Percentiles rank a stretch among this genome's conserved stretches.
phyloP scores from a whole-genome alignment of 2,329 filamentous ascomycete genomes.

The Escovopsis sp. region DNA sequence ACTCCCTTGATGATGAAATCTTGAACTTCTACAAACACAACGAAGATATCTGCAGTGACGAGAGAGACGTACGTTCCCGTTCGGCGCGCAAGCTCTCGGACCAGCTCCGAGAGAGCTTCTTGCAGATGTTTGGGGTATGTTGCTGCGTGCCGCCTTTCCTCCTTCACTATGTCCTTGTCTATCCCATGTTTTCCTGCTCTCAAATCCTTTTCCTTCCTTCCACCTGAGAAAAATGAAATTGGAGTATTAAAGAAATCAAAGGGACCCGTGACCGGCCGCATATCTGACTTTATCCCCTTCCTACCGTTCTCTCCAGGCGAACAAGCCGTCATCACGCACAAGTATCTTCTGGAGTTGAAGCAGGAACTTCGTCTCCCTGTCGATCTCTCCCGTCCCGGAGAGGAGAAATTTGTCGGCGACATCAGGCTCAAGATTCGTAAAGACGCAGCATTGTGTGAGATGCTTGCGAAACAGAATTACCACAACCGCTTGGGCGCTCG shows the following conservation, averaged over 20 bases:
- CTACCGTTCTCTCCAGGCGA: constrained; percentile 3
- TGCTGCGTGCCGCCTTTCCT: neutral
- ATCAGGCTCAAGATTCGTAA: constrained; percentile 1
- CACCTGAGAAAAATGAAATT: neutral
- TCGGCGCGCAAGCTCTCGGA: neutral
- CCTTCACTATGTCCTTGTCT: neutral
- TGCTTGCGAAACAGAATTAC: constrained; percentile 1
- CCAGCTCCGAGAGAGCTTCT: neutral
- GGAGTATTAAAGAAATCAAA: neutral
- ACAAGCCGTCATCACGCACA: constrained; percentile 5
- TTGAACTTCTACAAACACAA: constrained; percentile 20
- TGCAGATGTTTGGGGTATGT: constrained; percentile 2
- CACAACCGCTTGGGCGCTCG: constrained; percentile 2
- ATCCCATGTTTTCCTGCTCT: neutral
- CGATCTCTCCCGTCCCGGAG: neutral
- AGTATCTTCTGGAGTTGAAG: constrained; percentile 2
- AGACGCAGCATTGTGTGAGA: neutral
- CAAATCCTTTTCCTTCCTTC: neutral
- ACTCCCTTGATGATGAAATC: constrained; percentile 25
- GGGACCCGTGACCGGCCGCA: constrained; percentile 3
- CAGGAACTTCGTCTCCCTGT: constrained; percentile 1
- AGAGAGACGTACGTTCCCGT: neutral
- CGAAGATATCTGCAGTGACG: neutral
- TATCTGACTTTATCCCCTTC: constrained; percentile 4
- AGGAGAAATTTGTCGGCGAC: constrained; percentile 2